Evolutionary conservation across 129 eudicot species (phyloP).

Genomic region (Gnaphalium uliginosum): DNA sequence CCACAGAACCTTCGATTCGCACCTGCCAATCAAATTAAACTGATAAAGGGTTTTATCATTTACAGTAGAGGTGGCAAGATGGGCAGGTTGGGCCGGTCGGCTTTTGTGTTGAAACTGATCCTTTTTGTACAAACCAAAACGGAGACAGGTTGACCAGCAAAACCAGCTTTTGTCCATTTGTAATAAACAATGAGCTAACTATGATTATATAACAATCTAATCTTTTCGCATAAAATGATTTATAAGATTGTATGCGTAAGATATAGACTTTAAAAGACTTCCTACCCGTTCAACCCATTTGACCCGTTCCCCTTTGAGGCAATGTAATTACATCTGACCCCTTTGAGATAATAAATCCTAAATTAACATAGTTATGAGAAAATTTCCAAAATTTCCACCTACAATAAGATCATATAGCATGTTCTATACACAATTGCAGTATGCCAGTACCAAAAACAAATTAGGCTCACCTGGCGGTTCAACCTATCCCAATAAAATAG

Average conservation of each 20-base stretch:
- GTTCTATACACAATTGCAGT: conserved; percentile 13
- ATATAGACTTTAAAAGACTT: background rate
- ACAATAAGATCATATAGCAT: conserved; percentile 11
- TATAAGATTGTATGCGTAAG: background rate
- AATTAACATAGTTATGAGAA: background rate
- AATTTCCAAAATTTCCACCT: background rate
- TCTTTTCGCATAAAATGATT: background rate
- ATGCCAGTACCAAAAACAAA: background rate
- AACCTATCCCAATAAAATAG: conserved; percentile 86
- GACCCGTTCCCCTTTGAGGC: background rate
- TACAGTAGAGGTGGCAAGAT: background rate
- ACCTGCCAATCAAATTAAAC: conserved; percentile 48
- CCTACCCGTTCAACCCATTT: background rate
- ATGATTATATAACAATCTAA: background rate
- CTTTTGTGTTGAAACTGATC: background rate
- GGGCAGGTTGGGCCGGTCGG: background rate
- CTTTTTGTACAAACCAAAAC: background rate
- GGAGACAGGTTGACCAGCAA: background rate
- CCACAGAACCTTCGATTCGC: conserved; percentile 85
- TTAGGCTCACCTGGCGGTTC: conserved; percentile 70
- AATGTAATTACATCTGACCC: background rate
- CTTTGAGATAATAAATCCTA: background rate
- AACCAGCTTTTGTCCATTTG: background rate
- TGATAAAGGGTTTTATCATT: background rate
- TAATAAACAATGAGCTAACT: background rate